phyloP scores from a whole-genome alignment of 768 basidiomycete species.

The Macrolepiota albuminosa region DNA sequence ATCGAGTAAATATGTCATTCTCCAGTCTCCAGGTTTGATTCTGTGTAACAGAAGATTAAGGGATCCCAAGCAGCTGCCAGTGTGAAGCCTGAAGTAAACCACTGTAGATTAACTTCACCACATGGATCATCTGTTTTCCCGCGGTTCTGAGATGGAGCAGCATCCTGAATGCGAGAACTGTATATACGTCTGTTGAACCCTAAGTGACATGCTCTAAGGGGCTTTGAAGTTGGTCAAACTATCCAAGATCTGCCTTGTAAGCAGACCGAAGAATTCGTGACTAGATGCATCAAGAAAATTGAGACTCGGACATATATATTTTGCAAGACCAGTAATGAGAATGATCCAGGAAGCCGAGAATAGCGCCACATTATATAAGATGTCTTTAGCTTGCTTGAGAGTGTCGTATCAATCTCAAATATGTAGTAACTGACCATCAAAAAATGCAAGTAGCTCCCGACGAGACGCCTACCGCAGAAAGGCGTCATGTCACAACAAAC shows the following conservation, averaged over 20 bases:
- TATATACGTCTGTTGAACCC: not conserved
- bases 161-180: constrained; percentile 3
- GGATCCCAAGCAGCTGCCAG: not conserved
- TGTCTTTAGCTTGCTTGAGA: not conserved
- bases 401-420: not conserved
- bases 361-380: not conserved
- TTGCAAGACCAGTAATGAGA: not conserved
- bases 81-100: not conserved
- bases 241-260: not conserved
- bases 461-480: no score
- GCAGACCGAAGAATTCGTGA: not conserved
- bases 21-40: not conserved
- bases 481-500: no score
- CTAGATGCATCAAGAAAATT: not conserved
- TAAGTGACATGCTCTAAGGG: not conserved
- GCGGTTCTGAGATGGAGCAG: constrained; percentile 1
- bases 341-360: constrained; percentile 2
- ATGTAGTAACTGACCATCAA: not conserved
- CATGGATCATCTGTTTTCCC: not conserved
- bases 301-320: not conserved
- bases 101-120: no score
- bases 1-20: no score
- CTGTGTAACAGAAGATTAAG: not conserved
- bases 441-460: not conserved
- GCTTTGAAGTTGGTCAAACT: not conserved